Evolutionary conservation across 306 rosid species (phyloP).

Genomic region (Prunus salicina): DNA sequence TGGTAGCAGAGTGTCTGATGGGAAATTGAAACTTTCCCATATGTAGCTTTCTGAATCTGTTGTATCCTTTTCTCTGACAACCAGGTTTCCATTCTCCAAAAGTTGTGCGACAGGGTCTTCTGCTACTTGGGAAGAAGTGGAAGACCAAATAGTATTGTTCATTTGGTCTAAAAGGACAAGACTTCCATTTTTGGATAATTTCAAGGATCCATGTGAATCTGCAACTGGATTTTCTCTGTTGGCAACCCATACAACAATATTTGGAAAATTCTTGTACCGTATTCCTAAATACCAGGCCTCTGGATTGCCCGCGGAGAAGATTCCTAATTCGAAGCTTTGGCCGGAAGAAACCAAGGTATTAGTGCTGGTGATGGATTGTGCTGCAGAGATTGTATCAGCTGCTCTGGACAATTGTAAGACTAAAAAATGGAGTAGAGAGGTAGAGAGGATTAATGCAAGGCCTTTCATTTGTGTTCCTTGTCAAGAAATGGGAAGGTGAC

Average conservation of each 20-base stretch:
- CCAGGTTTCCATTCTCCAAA: slow-evolving; percentile 40
- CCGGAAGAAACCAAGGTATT: slow-evolving; percentile 6
- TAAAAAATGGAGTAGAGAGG: not conserved
- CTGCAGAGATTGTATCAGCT: slow-evolving; percentile 5
- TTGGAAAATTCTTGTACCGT: slow-evolving; percentile 14
- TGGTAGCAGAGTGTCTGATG: slow-evolving; percentile 23
- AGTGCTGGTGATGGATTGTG: not conserved
- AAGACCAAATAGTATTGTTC: slow-evolving; percentile 7
- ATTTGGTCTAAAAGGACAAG: not conserved
- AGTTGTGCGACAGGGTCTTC: slow-evolving; percentile 24
- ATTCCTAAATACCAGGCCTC: slow-evolving; percentile 17
- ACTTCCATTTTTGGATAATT: not conserved
- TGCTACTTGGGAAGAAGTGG: not conserved
- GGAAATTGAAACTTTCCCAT: slow-evolving; percentile 46
- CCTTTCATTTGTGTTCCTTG: not conserved
- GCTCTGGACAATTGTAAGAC: not conserved
- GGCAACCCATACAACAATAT: slow-evolving; percentile 23
- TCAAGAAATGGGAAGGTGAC: not conserved
- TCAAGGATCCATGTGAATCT: not conserved
- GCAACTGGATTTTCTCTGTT: slow-evolving; percentile 17
- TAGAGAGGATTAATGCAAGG: not conserved
- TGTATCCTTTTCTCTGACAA: slow-evolving; percentile 17
- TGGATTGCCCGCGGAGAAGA: slow-evolving; percentile 9
- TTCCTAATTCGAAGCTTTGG: slow-evolving; percentile 17
- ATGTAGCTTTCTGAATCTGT: not conserved